These are phyloP conservation scores for Trifolium pratense DNA, from an alignment of 306 rosid genomes.

Conservation along the genomic window DNA sequence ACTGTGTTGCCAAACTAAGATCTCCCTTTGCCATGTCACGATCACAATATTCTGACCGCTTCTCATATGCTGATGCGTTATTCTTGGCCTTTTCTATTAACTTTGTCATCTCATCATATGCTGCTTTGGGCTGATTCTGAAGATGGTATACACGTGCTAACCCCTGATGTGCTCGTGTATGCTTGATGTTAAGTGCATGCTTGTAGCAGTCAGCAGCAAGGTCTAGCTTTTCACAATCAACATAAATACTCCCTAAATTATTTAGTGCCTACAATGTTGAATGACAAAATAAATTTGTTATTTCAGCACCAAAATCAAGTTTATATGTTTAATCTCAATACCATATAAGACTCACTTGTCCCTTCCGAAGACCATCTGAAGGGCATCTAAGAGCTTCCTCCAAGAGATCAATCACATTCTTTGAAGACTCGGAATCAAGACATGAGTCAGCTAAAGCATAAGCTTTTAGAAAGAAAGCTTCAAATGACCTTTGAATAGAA, in stretches of 20 bases:
- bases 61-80: slow-evolving; percentile 92
- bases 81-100: slow-evolving; percentile 81
- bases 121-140: slow-evolving; percentile 74
- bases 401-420: slow-evolving; percentile 68
- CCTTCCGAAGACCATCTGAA: slow-evolving; percentile 93
- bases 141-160: slow-evolving; percentile 89
- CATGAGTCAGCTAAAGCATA: slow-evolving; percentile 82
- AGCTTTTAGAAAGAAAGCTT: slow-evolving; percentile 93
- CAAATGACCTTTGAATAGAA: slow-evolving; percentile 86
- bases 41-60: slow-evolving; percentile 92
- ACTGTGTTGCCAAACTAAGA: slow-evolving; percentile 73
- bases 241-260: slow-evolving; percentile 86
- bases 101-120: slow-evolving; percentile 94
- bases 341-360: slow-evolving; percentile 63
- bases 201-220: slow-evolving; percentile 91
- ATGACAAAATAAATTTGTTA: slow-evolving; percentile 30
- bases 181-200: slow-evolving; percentile 87
- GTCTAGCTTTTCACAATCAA: slow-evolving; percentile 84
- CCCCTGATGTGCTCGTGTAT: slow-evolving; percentile 97
- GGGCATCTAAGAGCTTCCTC: slow-evolving; percentile 93
- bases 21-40: slow-evolving; percentile 92
- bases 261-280: slow-evolving; percentile 71
- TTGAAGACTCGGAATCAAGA: slow-evolving; percentile 72
- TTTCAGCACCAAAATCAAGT: slow-evolving; percentile 36
- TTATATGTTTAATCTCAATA: slow-evolving; percentile 7